Evolutionary conservation across 768 basidiomycete species (phyloP).

Genomic region (Hortiboletus flavorubellus): DNA sequence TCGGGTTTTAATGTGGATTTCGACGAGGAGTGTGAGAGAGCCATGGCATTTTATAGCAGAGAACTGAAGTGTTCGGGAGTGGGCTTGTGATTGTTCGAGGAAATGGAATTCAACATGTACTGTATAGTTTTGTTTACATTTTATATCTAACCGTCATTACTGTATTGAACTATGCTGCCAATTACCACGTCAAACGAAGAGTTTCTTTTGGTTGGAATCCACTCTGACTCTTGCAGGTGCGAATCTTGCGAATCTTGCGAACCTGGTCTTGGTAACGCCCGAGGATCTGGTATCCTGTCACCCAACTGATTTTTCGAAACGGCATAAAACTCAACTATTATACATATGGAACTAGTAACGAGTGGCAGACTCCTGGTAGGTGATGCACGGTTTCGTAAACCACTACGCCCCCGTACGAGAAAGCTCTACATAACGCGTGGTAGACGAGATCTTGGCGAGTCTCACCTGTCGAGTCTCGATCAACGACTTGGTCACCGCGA

Average conservation of each 20-base stretch:
- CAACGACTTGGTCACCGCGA: neutral
- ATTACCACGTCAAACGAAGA: neutral
- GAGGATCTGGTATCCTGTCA: neutral
- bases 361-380: neutral
- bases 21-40: constrained; percentile 26
- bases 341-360: neutral
- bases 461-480: constrained; percentile 12
- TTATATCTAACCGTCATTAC: constrained; percentile 16
- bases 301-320: neutral
- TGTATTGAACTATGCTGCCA: constrained; percentile 11
- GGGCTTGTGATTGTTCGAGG: neutral
- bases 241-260: no score
- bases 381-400: neutral
- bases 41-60: constrained; percentile 24
- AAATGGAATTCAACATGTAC: neutral
- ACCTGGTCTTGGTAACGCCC: neutral
- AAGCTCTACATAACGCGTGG: constrained; percentile 21
- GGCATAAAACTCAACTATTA: neutral
- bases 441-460: constrained; percentile 14
- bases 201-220: neutral
- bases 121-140: constrained; percentile 20
- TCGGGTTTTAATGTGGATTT: constrained; percentile 18
- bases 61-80: neutral
- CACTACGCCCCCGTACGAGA: constrained; percentile 5
- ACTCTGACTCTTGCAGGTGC: neutral